These are phyloP conservation scores for Saururus chinensis DNA, from an alignment of 164 flowering plant genomes.

Conservation along the genomic window DNA sequence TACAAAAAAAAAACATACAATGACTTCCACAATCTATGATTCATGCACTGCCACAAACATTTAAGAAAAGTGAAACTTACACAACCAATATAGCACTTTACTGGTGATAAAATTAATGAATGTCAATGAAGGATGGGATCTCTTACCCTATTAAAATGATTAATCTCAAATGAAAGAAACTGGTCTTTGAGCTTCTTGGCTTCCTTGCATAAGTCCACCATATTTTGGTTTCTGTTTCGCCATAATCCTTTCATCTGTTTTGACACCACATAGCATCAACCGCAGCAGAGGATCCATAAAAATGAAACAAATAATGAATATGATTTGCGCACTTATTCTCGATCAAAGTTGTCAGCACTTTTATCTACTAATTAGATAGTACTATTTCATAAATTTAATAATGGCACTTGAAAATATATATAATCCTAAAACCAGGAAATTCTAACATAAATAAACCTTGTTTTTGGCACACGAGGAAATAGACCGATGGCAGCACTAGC, in stretches of 20 bases:
- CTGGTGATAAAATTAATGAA: neutral
- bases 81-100: no score
- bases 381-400: no score
- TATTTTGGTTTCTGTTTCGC: conserved; percentile 45
- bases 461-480: no score
- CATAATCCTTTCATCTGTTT: conserved; percentile 65
- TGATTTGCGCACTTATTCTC: no score
- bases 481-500: no score
- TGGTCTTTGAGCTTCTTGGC: conserved; percentile 45
- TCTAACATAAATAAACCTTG: no score
- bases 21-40: neutral
- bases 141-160: conserved; percentile 63
- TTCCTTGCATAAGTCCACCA: conserved; percentile 38
- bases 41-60: neutral
- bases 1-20: neutral
- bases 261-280: neutral
- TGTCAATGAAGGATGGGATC: neutral
- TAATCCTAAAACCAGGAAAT: no score
- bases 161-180: conserved; percentile 51
- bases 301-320: neutral
- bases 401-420: no score
- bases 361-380: no score
- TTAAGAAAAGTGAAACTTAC: neutral
- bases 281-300: neutral
- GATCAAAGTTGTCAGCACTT: no score